Conservation (phyloP, 495 filamentous ascomycete genomes). For the Penicillium ochrochloron region DNA sequence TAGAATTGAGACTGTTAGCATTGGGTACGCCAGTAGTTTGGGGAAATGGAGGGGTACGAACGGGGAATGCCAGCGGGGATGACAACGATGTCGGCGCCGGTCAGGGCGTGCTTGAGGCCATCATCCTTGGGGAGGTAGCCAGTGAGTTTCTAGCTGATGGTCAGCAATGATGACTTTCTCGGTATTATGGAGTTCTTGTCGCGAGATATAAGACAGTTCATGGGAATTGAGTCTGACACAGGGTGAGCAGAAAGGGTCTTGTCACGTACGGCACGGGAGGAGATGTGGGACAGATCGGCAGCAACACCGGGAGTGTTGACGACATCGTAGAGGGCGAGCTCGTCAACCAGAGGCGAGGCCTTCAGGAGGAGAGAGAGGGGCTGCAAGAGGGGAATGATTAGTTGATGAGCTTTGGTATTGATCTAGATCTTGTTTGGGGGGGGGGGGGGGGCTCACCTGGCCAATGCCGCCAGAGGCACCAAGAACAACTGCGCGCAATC, state of each 20-base stretch:
- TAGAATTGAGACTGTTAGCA: slow-evolving; percentile 40
- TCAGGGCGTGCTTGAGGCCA: slow-evolving; percentile 84
- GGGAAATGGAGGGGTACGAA: slow-evolving; percentile 51
- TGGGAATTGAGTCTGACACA: too few species aligned
- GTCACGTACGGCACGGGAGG: slow-evolving; percentile 79
- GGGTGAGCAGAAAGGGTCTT: background rate
- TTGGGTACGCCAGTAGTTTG: background rate
- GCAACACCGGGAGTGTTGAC: slow-evolving; percentile 97
- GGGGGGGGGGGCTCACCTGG: slow-evolving; percentile 63
- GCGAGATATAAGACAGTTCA: background rate
- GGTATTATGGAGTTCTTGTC: background rate
- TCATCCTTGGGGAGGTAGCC: slow-evolving; percentile 91
- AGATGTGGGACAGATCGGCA: slow-evolving; percentile 96
- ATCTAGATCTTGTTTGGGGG: background rate
- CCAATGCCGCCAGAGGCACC: slow-evolving; percentile 98
- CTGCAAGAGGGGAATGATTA: slow-evolving; percentile 50
- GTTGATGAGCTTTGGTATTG: background rate
- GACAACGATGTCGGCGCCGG: slow-evolving; percentile 90
- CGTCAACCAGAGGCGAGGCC: slow-evolving; percentile 79
- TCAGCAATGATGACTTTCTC: slow-evolving; percentile 21
- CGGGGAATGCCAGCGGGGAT: slow-evolving; percentile 98
- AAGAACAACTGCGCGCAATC: slow-evolving; percentile 71
- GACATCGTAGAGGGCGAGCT: slow-evolving; percentile 97
- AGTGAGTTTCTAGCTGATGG: slow-evolving; percentile 72
- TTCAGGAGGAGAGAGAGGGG: slow-evolving; percentile 95